phyloP scores from a whole-genome alignment of 768 basidiomycete genomes.

The Lactarius psammicola region DNA sequence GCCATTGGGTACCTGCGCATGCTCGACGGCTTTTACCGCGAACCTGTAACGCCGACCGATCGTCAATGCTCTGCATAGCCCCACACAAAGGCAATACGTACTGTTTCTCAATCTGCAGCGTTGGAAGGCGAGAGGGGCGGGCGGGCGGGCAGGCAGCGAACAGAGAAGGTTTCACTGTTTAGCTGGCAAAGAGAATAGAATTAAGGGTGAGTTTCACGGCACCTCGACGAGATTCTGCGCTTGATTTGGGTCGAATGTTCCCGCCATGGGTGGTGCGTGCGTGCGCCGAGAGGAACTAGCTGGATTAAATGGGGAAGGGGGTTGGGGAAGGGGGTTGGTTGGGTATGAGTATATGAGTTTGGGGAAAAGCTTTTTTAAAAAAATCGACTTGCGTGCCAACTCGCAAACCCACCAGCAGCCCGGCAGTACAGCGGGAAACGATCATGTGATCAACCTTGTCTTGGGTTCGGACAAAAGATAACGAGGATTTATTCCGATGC shows the following conservation, averaged over 20 bases:
- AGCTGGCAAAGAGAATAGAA: background rate
- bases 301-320: background rate
- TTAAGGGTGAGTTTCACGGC: constrained; percentile 15
- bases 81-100: constrained; percentile 41
- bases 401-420: background rate
- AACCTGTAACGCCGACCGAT: constrained; percentile 47
- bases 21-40: constrained; percentile 94
- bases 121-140: background rate
- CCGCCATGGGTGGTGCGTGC: constrained; percentile 15
- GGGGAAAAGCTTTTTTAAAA: no score
- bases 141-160: background rate
- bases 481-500: no score
- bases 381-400: background rate
- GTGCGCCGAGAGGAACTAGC: no score
- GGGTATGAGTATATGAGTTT: background rate
- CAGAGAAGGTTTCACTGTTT: constrained; percentile 25
- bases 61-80: constrained; percentile 14
- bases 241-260: constrained; percentile 78
- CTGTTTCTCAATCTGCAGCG: constrained; percentile 90
- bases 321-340: no score
- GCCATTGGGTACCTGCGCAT: constrained; percentile 67
- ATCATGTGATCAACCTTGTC: no score
- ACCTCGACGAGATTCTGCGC: constrained; percentile 94
- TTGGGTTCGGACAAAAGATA: no score
- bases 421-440: no score